Base-by-base conservation (phyloP, 2,329 filamentous ascomycete species). In the Xylariaceae sp. region DNA sequence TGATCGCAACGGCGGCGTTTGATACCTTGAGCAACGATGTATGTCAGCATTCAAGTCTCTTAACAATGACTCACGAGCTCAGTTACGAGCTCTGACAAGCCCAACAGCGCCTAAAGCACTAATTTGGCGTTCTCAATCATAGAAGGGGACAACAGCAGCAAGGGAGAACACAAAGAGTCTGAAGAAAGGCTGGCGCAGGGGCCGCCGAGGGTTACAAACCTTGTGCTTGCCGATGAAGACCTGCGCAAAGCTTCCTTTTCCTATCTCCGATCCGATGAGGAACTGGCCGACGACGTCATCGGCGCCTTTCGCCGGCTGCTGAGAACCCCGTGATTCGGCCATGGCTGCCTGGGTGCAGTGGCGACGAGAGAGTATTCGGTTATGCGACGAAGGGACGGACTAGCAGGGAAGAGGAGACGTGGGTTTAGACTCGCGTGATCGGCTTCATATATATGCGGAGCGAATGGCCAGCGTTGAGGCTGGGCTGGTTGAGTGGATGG, bases 161-260 rank as follows among this genome's bases (percentile, higher is more conserved):
- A 55, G 48, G 42, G 57, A 51, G 55, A 47, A 45, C 8, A 55
- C 56, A 30, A 52, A 57, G 45, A 47, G 44, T 49, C 34, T 39
- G 53, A 55, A 53, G n/a, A 56, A 54, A 23, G 44, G 56, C 55
- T 35, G 39, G 55, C 49, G 49, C 11, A 18, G 52, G 49, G 35
- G 56, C 23, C 53, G 51, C 37, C 50, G 56, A 58, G 55, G 52
- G 57, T 42, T 17, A 50, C 87, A 76, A 78, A 96, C 92, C 77
- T 88, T 88, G 76, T 95, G 90, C 68, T 87, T 86, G 65, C 90
- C 92, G 73, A 89, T 85, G 74, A 94, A 97, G 66, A 99, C 94
- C 67, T 92, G 92, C 66, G 94, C 94, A 79, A 97, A 99, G 78
- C 94, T 97, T 64, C 94, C 94, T 77, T 94, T 94, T 64, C 94